A percentile compares a stretch with the other conserved stretches of the same genome.
Evolutionary conservation across 2,329 filamentous ascomycete species (phyloP).

Genomic region (Fusarium sp.): DNA sequence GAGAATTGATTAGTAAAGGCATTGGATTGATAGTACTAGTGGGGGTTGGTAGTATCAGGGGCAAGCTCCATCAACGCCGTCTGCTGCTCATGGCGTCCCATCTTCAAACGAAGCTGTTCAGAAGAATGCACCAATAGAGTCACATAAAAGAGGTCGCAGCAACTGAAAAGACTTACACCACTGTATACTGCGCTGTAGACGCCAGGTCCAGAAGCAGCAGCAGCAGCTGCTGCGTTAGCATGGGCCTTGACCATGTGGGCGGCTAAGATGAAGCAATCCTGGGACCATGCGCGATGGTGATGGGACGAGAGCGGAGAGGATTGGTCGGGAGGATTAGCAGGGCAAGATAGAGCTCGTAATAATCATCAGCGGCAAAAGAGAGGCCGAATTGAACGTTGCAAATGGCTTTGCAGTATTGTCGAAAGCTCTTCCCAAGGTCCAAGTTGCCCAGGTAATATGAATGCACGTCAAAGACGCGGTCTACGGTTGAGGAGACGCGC

Average conservation of each 20-base stretch:
- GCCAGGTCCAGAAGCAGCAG: conserved; percentile 58
- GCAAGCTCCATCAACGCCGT: background rate
- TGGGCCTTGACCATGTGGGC: conserved; percentile 59
- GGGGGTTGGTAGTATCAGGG: background rate
- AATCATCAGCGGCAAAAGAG: conserved; percentile 6
- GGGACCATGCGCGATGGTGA: conserved; percentile 28
- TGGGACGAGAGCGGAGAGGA: background rate
- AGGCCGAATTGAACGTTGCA: conserved; percentile 21
- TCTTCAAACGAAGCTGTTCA: background rate
- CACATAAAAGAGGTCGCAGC: background rate
- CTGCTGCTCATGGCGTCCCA: background rate
- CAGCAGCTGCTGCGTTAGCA: conserved; percentile 42
- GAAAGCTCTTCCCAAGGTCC: conserved; percentile 37
- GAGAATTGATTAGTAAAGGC: conserved; percentile 13
- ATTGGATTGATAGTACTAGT: background rate
- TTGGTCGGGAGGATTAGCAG: background rate
- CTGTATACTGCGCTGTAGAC: conserved; percentile 76
- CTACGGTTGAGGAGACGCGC: conserved; percentile 47
- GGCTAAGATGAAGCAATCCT: conserved; percentile 35
- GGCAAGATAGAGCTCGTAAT: background rate
- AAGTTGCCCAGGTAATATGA: conserved; percentile 42
- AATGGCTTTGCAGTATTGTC: conserved; percentile 13
- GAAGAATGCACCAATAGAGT: background rate
- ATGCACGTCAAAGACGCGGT: conserved; percentile 52
- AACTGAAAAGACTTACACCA: conserved; percentile 61